phyloP scores from a whole-genome alignment of 2,329 filamentous ascomycete genomes.

The Mycosphaerella arachidis region DNA sequence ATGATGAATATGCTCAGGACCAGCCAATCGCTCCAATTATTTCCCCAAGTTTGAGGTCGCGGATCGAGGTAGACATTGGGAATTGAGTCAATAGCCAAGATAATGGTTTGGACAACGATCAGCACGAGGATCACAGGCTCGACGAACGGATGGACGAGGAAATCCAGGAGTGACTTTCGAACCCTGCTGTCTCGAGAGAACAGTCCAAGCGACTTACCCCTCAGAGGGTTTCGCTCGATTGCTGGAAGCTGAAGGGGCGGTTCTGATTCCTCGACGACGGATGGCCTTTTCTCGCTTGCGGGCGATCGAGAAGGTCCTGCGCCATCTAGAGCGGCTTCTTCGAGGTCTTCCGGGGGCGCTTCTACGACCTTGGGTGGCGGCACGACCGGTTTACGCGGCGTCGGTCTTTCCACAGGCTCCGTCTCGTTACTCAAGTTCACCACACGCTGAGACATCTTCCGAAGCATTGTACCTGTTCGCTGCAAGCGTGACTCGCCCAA shows the following conservation, averaged over 20 bases:
- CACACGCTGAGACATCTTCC: conserved; percentile 89
- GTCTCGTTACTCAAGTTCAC: conserved; percentile 95
- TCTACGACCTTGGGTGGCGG: conserved; percentile 7
- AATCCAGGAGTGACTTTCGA: conserved; percentile 69
- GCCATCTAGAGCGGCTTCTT: conserved; percentile 21
- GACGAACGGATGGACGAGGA: conserved; percentile 79
- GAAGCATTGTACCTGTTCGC: conserved; percentile 49
- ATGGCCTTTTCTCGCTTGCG: conserved; percentile 30
- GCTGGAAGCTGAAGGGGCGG: conserved; percentile 21
- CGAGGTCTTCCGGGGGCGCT: neutral
- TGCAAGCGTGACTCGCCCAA: conserved; percentile 44
- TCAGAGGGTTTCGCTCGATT: conserved; percentile 65
- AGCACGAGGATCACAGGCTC: conserved; percentile 82
- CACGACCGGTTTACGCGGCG: conserved; percentile 57
- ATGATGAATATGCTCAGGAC: conserved; percentile 79
- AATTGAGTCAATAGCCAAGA: conserved; percentile 76
- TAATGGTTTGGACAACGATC: conserved; percentile 80
- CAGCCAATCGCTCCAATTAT: conserved; percentile 67
- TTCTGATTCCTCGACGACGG: conserved; percentile 27
- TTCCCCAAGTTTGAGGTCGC: conserved; percentile 62
- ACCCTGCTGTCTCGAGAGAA: conserved; percentile 75
- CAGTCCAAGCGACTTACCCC: conserved; percentile 78
- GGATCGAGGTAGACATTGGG: conserved; percentile 60
- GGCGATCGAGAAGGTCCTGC: conserved; percentile 24
- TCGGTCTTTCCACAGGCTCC: conserved; percentile 70